Base-by-base conservation (phyloP, 2,329 filamentous ascomycete genomes). In the Botrytis paeoniae region DNA sequence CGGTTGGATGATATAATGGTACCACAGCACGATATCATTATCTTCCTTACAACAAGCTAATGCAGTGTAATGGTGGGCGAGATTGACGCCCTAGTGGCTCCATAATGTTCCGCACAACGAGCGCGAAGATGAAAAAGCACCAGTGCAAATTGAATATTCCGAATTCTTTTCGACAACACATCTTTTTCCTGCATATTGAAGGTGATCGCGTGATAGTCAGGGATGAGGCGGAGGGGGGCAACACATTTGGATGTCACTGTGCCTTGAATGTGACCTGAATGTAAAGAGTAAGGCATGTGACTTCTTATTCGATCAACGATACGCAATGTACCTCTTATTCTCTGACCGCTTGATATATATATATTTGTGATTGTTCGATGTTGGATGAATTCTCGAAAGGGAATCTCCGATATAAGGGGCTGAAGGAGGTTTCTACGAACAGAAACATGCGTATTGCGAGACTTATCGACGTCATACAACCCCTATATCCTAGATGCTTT, bases 11-110 rank as follows among this genome's bases (percentile, higher is more conserved):
- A 29, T 25, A 51, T 16, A 68, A 29, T n/a, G 8, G 25, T 57
- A 37, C 48, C n/a, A 57, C 25, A 39, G 48, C 48, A 43, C 43
- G 45, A 54, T 39, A 63, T 39, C 25, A 25, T 29, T 48, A 39
- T 45, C 51, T 66, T 43, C 29, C 45, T 45, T 48, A 68, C 70
- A 60, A 48, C 10, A 48, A 51, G 25, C 62, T 60, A 72, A 72
- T 72, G 70, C 51, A 39, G 62, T 72, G 70, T 69, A 68, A 39
- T 69, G 51, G 39, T 61, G 62, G 70, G 51, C 25, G 62, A 59
- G 29, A 32, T 66, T 69, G 39, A n/a, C 29, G 62, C 48, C 29
- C 32, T 45, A 69, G 41, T 69, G 48, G 48, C 39, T 45, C 59
- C 51, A 72, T 16, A 66, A 39, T n/a, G 65, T 68, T 41, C 39